Evolutionary conservation across 108 stramenopile genomes (phyloP), one percentile per base, ranked within the genome.

Genomic region (Cyclotella baltica): DNA sequence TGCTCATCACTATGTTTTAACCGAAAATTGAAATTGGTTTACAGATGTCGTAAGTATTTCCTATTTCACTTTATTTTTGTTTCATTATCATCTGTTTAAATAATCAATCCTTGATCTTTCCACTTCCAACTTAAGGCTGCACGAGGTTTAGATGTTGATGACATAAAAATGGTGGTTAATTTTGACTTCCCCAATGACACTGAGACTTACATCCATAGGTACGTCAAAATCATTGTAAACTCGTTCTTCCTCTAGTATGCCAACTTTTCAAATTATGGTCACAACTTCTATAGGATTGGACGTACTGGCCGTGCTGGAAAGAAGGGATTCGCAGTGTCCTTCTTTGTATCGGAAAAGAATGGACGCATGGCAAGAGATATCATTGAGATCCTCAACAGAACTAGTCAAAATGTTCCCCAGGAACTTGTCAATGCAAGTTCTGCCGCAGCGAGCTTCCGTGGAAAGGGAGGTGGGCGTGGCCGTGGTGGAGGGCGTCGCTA

Each of bases 281-380:
- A 38, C 88, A 92, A 94, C 77, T 85, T 97, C 40, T 30, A 97
- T 78, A 89, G 99, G n/a, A 97, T 99, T 62, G 98, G 99, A 29
- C 98, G 99, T 84, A 98, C 98, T 16, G 99, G 98, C 0, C 96
- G 99, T 65, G 99, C 98, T 22, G 98, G 98, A 0, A 97, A 97
- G 62, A 98, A 96, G 70, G 76, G 99, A n/a, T 75, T 84, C 29
- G 94, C 99, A 8, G 90, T 99, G 15, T 94, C 95, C 40, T 98
- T 99, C 79, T 96, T 96, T 73, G 96, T 99, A 43, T 76, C 91
- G 4, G 92, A 91, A 30, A 98, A 98, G 88, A 96, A 98, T 86
- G 90, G 84, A 36, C 85, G 95, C 47, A 74, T 98, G 81, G 96
- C 97, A 19, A 74, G 86, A 52, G 92, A 93, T 35, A 80, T 96